A percentile compares a stretch with the other conserved stretches of the same genome.
These are phyloP conservation scores for Colletotrichum magnum DNA, from an alignment of 2,329 filamentous ascomycete genomes.

Conservation along the genomic window DNA sequence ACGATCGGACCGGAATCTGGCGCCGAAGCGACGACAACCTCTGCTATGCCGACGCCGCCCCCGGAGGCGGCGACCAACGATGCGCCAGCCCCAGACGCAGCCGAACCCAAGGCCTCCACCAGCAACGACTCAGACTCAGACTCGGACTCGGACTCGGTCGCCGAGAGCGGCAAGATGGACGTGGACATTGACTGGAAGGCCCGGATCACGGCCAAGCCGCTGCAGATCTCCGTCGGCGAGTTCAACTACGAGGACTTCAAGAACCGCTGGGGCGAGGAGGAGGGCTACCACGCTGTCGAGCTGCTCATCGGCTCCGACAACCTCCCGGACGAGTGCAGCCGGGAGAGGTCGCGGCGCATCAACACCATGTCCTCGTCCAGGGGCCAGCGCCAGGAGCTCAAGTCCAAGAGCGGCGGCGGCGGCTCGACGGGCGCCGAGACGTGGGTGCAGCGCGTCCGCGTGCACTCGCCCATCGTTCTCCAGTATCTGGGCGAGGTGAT, in stretches of 20 bases:
- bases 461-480: neutral
- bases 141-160: neutral
- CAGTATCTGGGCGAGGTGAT: constrained; percentile 42
- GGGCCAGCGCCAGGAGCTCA: neutral
- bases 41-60: no score
- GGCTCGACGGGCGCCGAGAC: neutral
- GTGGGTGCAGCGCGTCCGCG: neutral
- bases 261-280: neutral
- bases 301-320: neutral
- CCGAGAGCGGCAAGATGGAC: neutral
- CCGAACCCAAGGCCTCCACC: no score
- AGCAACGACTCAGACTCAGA: neutral
- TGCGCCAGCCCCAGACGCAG: no score
- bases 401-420: neutral
- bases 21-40: no score
- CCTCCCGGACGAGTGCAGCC: neutral
- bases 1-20: no score
- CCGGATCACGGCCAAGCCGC: neutral
- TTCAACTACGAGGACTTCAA: constrained; percentile 1
- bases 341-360: neutral
- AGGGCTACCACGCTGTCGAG: neutral
- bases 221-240: neutral
- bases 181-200: neutral
- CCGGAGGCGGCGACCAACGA: no score
- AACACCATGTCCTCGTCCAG: neutral